Evolutionary conservation across 306 rosid species (phyloP), one percentile per base, ranked within the genome.

Genomic region (Coriaria nepalensis): DNA sequence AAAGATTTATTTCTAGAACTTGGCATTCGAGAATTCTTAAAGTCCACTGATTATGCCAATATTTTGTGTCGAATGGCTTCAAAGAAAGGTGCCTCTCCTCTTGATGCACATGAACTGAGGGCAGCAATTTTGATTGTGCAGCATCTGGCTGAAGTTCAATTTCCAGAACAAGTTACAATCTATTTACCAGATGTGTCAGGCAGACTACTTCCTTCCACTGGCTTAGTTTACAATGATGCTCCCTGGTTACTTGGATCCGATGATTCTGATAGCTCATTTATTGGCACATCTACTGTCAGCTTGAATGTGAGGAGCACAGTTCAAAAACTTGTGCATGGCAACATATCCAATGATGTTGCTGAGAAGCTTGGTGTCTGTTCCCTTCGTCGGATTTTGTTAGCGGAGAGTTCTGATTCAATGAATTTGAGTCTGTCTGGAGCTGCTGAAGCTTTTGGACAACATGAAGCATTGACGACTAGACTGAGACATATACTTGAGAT

Each of bases 401-500:
- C 97, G 50, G 93, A 84, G 78, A 88, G 95, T 78, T 83, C 97
- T 40, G 95, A 88, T 81, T 88, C 97, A 44, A 72, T 88, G 90
- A 88, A 88, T 74, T 67, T 88, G 72, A 75, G 93, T 63, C 68
- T 88, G 62, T 88, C 90, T 55, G 97, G 97, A 61, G 95, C 95
- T 67, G 82, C 90, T 13, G 95, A 84, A 72, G 97, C 97, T 57
- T 88, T 88, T 81, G 97, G 97, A 33, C 97, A 88, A 72, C 95
- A 88, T 36, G 97, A 84, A 69, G 97, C 97, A 45, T 69, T 88
- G 82, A 88, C 97, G 34, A 88, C 93, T 41, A 84, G 95, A 65
- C 97, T 88, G 62, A 83, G 83, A 69, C 97, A 88, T 69, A 88
- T 88, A 72, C 97, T 88, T 71, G 93, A 88, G 73, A 88, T 88